Base-by-base conservation (phyloP, 441 rosid genomes). In the Croton laevigatus region DNA sequence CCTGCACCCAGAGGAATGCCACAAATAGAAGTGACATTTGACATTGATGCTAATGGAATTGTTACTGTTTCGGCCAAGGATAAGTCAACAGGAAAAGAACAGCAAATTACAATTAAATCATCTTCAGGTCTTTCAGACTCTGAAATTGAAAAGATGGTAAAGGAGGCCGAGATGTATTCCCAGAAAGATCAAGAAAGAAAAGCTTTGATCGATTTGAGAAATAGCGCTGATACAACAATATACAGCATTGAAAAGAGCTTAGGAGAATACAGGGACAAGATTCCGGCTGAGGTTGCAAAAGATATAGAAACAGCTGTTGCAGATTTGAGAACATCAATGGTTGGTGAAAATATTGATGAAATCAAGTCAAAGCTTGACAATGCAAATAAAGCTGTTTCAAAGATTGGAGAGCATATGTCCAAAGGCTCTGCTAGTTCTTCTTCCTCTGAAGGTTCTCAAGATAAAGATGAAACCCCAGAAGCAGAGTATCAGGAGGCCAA, bases 31-130 rank as follows among this genome's bases (percentile, higher is more conserved):
- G 98, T 94, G 11, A 87, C 97, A 2, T 91, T 94, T 19, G 98
- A 94, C 75, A 94, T 94, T 1, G 98, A 94, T 74, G 98, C 98
- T 57, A 94, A 94, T 23, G 98, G 98, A 2, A 92, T 94, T 9
- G 98, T 94, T 66, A 94, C 97, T 7, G 98, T 94, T 8, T 92
- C 96, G 0, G 98, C 98, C 60, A 94, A 92, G 86, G 98, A 94
- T 82, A 94, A 94, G 78, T 65, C 94, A 19, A 92, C 98, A 2
- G 82, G 78, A 5, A 94, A 90, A 76, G 98, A 92, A 46, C 98
- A 94, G 63, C 98, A 94, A 75, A 92, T 90, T 71, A 94, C 98
- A 36, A 94, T 94, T 73, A 86, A 97, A 1, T 92, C 98, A 57
- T 94, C 98, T 0, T 94, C 98, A 55, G 98, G 99, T 2, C 89